Conservation (phyloP, 1,139 yeast genomes). For the Trichomonascaceae sp. region DNA sequence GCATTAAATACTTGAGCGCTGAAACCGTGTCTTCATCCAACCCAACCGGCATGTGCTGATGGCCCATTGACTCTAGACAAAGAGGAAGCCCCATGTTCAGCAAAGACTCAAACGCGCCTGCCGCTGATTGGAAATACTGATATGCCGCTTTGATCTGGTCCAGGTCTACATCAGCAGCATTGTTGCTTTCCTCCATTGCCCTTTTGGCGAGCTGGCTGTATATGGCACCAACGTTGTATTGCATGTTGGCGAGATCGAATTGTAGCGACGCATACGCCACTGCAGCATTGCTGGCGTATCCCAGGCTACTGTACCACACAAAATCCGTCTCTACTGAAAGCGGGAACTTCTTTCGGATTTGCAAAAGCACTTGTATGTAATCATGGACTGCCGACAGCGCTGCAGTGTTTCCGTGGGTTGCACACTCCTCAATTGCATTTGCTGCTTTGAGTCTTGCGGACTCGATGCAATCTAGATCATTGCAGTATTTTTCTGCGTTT, state of each 20-base stretch:
- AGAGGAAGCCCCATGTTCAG: constrained; percentile 17
- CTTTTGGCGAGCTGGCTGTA: constrained; percentile 43
- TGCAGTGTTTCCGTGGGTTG: not conserved
- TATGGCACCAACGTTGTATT: constrained; percentile 57
- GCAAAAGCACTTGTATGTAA: not conserved
- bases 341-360: not conserved
- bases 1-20: constrained; percentile 36
- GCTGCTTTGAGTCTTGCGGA: constrained; percentile 26
- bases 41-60: constrained; percentile 29
- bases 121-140: constrained; percentile 47
- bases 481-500: constrained; percentile 41
- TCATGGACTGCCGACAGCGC: not conserved
- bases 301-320: constrained; percentile 61
- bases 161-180: not conserved
- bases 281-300: constrained; percentile 36
- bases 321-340: constrained; percentile 31
- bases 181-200: constrained; percentile 16
- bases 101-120: constrained; percentile 49
- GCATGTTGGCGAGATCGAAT: constrained; percentile 48
- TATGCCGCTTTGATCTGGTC: constrained; percentile 45
- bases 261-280: constrained; percentile 32
- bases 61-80: too few relatives aligned
- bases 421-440: constrained; percentile 16
- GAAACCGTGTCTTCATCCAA: constrained; percentile 32
- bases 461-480: constrained; percentile 37